Conservation (phyloP, 2,329 filamentous ascomycete genomes). For the Pseudogymnoascus sp. region DNA sequence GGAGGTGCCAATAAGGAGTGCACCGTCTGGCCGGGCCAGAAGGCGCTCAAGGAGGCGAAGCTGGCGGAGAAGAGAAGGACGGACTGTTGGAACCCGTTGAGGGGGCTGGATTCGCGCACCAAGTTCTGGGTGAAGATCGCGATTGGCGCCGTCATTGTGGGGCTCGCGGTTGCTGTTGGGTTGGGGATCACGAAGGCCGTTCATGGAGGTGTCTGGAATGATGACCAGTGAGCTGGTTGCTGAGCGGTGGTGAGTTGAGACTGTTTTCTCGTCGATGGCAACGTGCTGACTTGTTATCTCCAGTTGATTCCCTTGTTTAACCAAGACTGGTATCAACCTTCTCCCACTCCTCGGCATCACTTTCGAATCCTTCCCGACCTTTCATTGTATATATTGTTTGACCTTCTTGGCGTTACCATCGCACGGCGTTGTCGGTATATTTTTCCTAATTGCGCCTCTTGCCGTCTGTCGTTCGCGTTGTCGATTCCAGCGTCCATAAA, state of each 20-base stretch:
- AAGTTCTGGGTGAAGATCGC: conserved; percentile 47
- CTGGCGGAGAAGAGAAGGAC: conserved; percentile 48
- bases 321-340: not conserved
- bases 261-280: not conserved
- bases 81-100: conserved; percentile 44
- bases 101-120: conserved; percentile 45
- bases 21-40: conserved; percentile 52
- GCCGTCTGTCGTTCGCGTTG: not conserved
- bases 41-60: conserved; percentile 52
- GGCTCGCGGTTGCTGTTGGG: conserved; percentile 47
- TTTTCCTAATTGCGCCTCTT: not conserved
- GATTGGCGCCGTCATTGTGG: conserved; percentile 44
- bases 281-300: not conserved
- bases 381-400: conserved; percentile 4
- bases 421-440: not conserved
- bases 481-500: not conserved
- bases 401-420: not conserved
- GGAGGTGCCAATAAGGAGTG: conserved; percentile 34
- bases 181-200: conserved; percentile 54
- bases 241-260: not conserved
- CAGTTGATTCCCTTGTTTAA: not conserved
- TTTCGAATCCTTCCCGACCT: not conserved
- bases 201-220: conserved; percentile 49
- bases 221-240: not conserved
- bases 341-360: not conserved